Evolutionary conservation across 176 grass and related monocot species (phyloP).

Genomic region (Pontederia crassipes): DNA sequence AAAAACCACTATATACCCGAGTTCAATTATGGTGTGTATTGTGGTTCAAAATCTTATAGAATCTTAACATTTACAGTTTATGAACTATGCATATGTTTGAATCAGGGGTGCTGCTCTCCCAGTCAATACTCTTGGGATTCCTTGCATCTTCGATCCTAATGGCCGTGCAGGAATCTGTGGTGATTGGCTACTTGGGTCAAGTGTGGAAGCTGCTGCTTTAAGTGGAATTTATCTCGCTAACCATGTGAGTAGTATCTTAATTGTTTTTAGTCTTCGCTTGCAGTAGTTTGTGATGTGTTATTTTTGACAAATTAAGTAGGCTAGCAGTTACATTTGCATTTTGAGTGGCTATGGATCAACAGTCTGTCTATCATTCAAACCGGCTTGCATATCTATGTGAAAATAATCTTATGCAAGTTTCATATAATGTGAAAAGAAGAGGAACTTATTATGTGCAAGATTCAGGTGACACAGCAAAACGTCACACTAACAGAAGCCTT

Average conservation of each 20-base stretch:
- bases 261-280: not conserved
- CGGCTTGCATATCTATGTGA: no score
- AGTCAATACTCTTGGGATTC: constrained; percentile 58
- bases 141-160: constrained; percentile 77
- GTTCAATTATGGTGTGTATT: constrained; percentile 68
- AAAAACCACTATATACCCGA: constrained; percentile 70
- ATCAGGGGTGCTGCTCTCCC: constrained; percentile 82
- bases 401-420: no score
- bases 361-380: no score
- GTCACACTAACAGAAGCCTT: no score
- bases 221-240: constrained; percentile 81
- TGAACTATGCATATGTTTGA: constrained; percentile 2
- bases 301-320: no score
- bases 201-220: constrained; percentile 66
- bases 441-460: no score
- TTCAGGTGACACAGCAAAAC: no score
- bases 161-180: constrained; percentile 95
- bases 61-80: not conserved
- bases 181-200: constrained; percentile 84
- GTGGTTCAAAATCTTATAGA: not conserved
- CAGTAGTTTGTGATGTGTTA: not conserved
- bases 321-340: no score
- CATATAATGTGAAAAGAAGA: no score
- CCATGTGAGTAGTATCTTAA: constrained; percentile 37
- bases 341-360: no score